Base-by-base conservation (phyloP, 257 asterid genomes). In the Solanum appendiculatum region DNA sequence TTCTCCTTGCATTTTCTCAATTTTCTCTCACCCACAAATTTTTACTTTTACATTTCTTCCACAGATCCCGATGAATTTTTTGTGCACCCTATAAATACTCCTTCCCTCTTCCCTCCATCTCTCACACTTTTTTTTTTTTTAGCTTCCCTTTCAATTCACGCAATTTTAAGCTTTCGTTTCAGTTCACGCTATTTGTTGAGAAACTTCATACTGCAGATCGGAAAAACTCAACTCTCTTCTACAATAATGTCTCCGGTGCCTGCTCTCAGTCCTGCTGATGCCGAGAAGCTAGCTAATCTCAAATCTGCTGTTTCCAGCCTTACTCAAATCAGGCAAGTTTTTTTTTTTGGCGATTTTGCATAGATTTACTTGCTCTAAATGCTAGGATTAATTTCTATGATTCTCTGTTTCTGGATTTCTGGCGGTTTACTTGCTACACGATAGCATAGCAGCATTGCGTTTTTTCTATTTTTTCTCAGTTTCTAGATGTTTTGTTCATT, bases 261-360 rank as follows among this genome's bases (percentile, higher is more conserved):
- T 70, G 80, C 91, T 11, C 70, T 95, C 56, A 93, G 88, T 86
- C 80, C 91, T 7, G 89, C 94, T 21, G 97, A 94, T 89, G 87
- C 97, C 23, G 93, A 94, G 87, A 95, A 94, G 92, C 91, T 96
- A 86, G 31, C 91, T 54, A 90, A 90, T 84, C 98, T 96, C 85
- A 92, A 94, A 89, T 91, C 97, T 27, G 92, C 96, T 23, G 93
- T 92, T 40, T 87, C 97, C 68, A 48, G 85, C 66, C 98, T 96
- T 91, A 88, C 33, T 44, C 98, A 93, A 93, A 94, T 96, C 97
- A 96, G 99, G 87, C 54, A 64, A 69, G 20, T 16, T 5, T 29
- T 83, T 48, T n/a, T 54, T 48, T 13, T 29, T 6, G 10, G 10
- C 11, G 46, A 3, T 12, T 63, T 58, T 68, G 3, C 40, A 31